Percentiles rank a stretch among this genome's conserved stretches.
Conservation (phyloP, 805 yeast genomes). For the Pichia cephalocereana region DNA sequence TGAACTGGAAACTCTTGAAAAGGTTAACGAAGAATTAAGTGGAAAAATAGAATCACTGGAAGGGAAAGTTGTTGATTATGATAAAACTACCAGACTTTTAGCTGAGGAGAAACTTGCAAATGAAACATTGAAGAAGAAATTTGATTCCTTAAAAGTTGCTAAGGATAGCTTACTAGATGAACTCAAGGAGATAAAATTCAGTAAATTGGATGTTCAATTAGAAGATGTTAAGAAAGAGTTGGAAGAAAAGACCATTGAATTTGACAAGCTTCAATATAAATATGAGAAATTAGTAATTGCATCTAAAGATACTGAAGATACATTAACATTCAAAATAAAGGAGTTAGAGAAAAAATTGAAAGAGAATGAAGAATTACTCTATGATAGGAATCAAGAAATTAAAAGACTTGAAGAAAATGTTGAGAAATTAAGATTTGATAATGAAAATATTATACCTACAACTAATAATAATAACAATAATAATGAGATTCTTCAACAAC, state of each 20-base stretch:
- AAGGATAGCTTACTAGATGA: slow-evolving; percentile 20
- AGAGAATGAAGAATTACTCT: slow-evolving; percentile 18
- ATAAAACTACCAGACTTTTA: not conserved
- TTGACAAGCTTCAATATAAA: slow-evolving; percentile 7
- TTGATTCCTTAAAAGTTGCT: slow-evolving; percentile 17
- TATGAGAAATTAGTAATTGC: slow-evolving; percentile 15
- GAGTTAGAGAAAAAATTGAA: slow-evolving; percentile 23
- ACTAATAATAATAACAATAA: not conserved
- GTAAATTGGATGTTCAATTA: slow-evolving; percentile 27
- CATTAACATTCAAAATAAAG: slow-evolving; percentile 15
- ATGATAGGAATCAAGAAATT: slow-evolving; percentile 36
- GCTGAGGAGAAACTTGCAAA: slow-evolving; percentile 26
- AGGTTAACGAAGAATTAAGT: slow-evolving; percentile 17
- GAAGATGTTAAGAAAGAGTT: slow-evolving; percentile 25
- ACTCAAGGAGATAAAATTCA: slow-evolving; percentile 23
- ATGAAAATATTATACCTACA: slow-evolving; percentile 34
- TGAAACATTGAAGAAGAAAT: slow-evolving; percentile 18
- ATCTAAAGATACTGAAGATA: slow-evolving; percentile 18
- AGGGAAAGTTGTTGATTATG: not conserved
- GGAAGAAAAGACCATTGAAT: slow-evolving; percentile 15
- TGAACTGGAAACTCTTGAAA: slow-evolving; percentile 23
- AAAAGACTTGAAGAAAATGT: slow-evolving; percentile 56
- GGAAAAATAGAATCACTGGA: slow-evolving; percentile 3
- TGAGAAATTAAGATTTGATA: slow-evolving; percentile 55
- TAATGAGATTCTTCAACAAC: slow-evolving; percentile 49